These are phyloP conservation scores for Hibiscus tridactylites DNA, from an alignment of 345 rosid species.

Conservation along the genomic window DNA sequence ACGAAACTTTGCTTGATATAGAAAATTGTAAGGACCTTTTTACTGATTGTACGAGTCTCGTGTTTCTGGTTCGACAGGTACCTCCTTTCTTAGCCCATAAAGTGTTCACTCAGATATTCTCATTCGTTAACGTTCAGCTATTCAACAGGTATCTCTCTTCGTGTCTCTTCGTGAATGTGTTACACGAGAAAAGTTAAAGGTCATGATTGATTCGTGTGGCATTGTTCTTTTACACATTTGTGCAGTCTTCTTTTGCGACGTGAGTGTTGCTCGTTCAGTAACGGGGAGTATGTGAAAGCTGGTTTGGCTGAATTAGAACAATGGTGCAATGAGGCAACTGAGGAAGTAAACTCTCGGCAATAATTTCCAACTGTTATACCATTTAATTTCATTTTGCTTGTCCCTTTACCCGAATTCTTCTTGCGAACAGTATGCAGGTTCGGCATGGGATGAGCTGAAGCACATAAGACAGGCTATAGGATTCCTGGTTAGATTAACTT, in stretches of 20 bases:
- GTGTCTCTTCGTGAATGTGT: not conserved
- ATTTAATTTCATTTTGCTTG: not conserved
- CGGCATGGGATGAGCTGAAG: slow-evolving; percentile 94
- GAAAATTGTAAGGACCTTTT: slow-evolving; percentile 11
- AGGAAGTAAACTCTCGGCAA: slow-evolving; percentile 52
- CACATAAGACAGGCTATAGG: slow-evolving; percentile 99
- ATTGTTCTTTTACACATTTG: slow-evolving; percentile 8
- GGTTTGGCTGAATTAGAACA: slow-evolving; percentile 92
- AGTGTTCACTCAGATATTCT: slow-evolving; percentile 87
- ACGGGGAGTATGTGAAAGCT: slow-evolving; percentile 92
- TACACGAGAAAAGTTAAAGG: not conserved
- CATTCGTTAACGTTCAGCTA: slow-evolving; percentile 91
- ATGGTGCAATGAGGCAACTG: slow-evolving; percentile 78
- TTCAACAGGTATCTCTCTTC: slow-evolving; percentile 63
- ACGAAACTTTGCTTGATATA: slow-evolving; percentile 6
- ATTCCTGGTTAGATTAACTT: slow-evolving; percentile 58
- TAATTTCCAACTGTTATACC: slow-evolving; percentile 7
- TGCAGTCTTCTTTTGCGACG: slow-evolving; percentile 97
- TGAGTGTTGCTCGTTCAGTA: slow-evolving; percentile 98
- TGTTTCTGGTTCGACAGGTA: slow-evolving; percentile 46
- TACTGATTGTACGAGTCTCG: slow-evolving; percentile 5
- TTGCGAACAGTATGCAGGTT: slow-evolving; percentile 71
- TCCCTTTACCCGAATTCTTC: slow-evolving; percentile 9
- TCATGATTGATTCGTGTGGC: not conserved
- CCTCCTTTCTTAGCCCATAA: slow-evolving; percentile 94